Percentiles rank a stretch among this genome's conserved stretches.
Evolutionary conservation across 116 monocot genomes (phyloP).

Genomic region (Papilionanthe hybrid): DNA sequence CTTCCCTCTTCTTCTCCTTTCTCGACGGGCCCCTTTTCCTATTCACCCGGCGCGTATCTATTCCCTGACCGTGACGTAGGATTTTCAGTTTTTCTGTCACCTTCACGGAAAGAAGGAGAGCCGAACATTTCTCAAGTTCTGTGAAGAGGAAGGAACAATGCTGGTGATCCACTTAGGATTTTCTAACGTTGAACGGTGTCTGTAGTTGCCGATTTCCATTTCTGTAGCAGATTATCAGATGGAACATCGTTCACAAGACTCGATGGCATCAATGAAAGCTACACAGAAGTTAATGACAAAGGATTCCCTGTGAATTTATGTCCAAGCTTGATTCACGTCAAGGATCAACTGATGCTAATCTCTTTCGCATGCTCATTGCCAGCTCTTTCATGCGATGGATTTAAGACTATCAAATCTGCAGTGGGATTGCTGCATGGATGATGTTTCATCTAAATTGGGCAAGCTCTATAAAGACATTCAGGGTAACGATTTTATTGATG

Average conservation of each 20-base stretch:
- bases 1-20: too few relatives aligned
- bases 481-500: conserved; percentile 34
- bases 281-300: conserved; percentile 9
- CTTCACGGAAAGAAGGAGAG: background rate
- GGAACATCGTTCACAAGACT: background rate
- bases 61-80: too few relatives aligned
- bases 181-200: background rate
- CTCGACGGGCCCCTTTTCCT: too few relatives aligned
- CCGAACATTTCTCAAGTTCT: background rate
- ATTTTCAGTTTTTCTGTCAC: background rate
- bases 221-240: background rate
- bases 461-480: conserved; percentile 24
- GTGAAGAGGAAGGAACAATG: background rate
- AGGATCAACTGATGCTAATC: conserved; percentile 47
- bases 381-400: conserved; percentile 54
- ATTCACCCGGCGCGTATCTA: too few relatives aligned
- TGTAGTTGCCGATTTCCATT: background rate
- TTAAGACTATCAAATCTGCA: conserved; percentile 24
- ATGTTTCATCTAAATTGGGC: conserved; percentile 21
- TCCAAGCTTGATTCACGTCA: conserved; percentile 15
- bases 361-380: conserved; percentile 86
- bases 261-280: background rate
- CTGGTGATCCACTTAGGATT: background rate
- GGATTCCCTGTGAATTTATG: conserved; percentile 25
- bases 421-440: conserved; percentile 21